These are phyloP conservation scores for Yueomyces sp. DNA, from an alignment of 805 yeast genomes.

Conservation along the genomic window DNA sequence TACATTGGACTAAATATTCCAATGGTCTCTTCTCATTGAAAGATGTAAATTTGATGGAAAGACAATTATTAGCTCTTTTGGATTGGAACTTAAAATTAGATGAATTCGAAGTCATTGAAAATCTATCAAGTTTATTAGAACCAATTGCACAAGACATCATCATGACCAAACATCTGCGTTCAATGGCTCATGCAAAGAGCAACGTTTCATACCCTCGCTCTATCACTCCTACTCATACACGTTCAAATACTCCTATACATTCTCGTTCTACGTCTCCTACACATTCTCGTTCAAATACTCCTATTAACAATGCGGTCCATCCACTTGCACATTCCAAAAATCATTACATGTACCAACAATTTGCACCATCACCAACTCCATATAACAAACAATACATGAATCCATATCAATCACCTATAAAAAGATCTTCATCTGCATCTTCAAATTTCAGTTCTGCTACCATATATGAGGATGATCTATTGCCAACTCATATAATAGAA, in stretches of 20 bases:
- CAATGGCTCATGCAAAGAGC: neutral
- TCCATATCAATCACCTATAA: too few species aligned
- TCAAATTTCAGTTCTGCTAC: too few species aligned
- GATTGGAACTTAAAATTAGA: conserved; percentile 62
- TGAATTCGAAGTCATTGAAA: conserved; percentile 52
- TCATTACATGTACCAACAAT: too few species aligned
- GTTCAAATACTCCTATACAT: neutral
- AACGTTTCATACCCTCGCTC: neutral
- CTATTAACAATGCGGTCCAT: neutral
- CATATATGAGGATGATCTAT: too few species aligned
- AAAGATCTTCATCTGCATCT: too few species aligned
- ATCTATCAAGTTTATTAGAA: conserved; percentile 57
- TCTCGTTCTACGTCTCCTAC: conserved; percentile 1
- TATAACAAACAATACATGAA: too few species aligned
- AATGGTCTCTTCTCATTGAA: conserved; percentile 56
- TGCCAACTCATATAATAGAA: too few species aligned
- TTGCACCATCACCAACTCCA: too few species aligned
- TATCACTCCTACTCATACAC: neutral
- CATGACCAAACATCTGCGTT: conserved; percentile 15
- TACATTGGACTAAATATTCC: conserved; percentile 69
- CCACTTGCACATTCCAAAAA: too few species aligned
- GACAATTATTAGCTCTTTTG: conserved; percentile 53
- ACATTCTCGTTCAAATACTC: conserved; percentile 1
- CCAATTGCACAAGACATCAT: conserved; percentile 48
- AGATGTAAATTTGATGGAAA: conserved; percentile 71